Evolutionary conservation across 768 basidiomycete genomes (phyloP).

Genomic region (Termitomyces sp.): DNA sequence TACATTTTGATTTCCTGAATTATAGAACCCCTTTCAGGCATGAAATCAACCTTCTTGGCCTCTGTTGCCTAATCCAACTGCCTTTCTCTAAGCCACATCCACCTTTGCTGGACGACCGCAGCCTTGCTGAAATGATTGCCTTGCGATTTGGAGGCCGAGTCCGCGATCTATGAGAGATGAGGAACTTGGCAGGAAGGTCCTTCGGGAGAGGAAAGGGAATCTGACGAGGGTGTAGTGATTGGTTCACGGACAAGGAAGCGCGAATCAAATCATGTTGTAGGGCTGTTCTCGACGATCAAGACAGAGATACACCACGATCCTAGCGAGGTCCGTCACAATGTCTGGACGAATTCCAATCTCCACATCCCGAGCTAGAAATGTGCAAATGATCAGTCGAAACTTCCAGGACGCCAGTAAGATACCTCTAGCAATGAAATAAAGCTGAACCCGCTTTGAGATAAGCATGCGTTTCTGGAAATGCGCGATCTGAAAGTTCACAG

Average conservation of each 20-base stretch:
- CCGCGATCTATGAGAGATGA: conserved; percentile 9
- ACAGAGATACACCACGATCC: conserved; percentile 48
- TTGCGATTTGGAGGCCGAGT: conserved; percentile 17
- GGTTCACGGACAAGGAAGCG: conserved; percentile 37
- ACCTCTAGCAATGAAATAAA: conserved; percentile 66
- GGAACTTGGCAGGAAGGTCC: background rate
- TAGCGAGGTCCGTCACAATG: conserved; percentile 11
- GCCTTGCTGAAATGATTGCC: conserved; percentile 28
- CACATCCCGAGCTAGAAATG: conserved; percentile 61
- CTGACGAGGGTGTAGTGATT: too few relatives aligned
- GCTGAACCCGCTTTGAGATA: conserved; percentile 41
- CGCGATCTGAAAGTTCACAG: conserved; percentile 42
- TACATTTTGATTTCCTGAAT: too few relatives aligned
- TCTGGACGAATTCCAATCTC: conserved; percentile 34
- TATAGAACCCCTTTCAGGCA: too few relatives aligned
- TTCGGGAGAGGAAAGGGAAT: background rate
- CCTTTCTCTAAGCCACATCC: too few relatives aligned
- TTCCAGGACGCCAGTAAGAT: too few relatives aligned
- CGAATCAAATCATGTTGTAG: conserved; percentile 53
- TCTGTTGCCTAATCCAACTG: too few relatives aligned
- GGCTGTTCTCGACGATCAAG: conserved; percentile 47
- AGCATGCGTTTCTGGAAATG: conserved; percentile 72
- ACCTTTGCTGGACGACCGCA: conserved; percentile 27
- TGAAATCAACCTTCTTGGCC: too few relatives aligned
- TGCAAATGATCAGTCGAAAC: too few relatives aligned